phyloP scores from a whole-genome alignment of 257 asterid genomes.

The Solanum infundibuliforme region DNA sequence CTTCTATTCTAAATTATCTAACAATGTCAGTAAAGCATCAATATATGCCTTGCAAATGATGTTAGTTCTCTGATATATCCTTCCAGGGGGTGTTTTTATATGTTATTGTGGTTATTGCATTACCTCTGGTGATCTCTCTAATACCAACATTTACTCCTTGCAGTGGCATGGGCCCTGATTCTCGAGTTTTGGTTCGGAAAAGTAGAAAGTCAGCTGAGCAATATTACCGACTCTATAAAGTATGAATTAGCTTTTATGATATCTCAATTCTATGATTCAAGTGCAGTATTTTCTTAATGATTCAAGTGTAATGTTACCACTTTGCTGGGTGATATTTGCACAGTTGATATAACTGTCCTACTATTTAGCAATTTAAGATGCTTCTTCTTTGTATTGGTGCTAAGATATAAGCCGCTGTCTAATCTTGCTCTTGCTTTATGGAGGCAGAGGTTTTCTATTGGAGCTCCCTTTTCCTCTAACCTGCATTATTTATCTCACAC shows the following conservation, averaged over 20 bases:
- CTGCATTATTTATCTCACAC: neutral
- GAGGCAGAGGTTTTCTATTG: neutral
- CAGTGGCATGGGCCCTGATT: slow-evolving; percentile 99
- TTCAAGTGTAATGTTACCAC: neutral
- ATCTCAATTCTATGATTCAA: neutral
- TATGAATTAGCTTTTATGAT: slow-evolving; percentile 13
- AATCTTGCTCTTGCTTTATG: neutral
- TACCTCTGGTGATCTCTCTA: neutral
- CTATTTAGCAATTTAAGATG: neutral
- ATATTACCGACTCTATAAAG: slow-evolving; percentile 81
- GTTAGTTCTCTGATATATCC: neutral
- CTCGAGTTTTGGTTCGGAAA: slow-evolving; percentile 93
- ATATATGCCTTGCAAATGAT: neutral
- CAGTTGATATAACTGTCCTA: neutral
- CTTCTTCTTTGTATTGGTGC: neutral
- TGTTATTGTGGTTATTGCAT: neutral
- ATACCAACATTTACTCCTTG: slow-evolving; percentile 7
- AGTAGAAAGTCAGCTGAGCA: slow-evolving; percentile 98
- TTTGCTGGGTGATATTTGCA: neutral
- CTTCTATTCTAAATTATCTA: neutral
- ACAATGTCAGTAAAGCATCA: neutral
- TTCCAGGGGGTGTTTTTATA: neutral
- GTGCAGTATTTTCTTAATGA: neutral
- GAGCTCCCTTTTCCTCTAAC: neutral
- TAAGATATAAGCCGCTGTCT: neutral